phyloP scores from a whole-genome alignment of 2,329 filamentous ascomycete species.

The Raffaelea arxii region DNA sequence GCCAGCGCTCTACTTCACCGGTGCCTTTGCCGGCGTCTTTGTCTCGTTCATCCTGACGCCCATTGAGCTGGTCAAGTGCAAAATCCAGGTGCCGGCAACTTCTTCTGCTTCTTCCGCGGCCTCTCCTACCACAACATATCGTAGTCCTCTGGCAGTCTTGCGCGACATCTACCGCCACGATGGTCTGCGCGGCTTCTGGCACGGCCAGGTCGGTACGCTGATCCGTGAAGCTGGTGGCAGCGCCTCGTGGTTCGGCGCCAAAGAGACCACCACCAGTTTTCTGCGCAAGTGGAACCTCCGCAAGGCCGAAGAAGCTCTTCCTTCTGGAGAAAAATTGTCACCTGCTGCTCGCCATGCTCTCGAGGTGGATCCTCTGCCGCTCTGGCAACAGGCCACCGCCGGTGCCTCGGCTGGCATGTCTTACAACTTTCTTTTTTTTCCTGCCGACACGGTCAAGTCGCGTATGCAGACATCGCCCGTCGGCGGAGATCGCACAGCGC shows the following conservation, averaged over 20 bases:
- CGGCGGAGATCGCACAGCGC: conserved; percentile 34
- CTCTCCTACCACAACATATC: conserved; percentile 31
- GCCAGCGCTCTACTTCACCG: conserved; percentile 65
- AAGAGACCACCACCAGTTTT: conserved; percentile 66
- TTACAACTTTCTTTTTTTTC: conserved; percentile 97
- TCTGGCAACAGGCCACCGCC: conserved; percentile 81
- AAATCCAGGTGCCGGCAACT: conserved; percentile 67
- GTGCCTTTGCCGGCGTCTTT: conserved; percentile 77
- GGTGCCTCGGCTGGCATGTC: conserved; percentile 83
- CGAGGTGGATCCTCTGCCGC: conserved; percentile 48
- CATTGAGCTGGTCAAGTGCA: conserved; percentile 96
- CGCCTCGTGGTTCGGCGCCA: conserved; percentile 90
- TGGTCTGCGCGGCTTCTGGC: conserved; percentile 83
- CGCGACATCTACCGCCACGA: conserved; percentile 72
- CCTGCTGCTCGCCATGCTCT: conserved; percentile 14
- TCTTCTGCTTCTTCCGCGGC: conserved; percentile 38
- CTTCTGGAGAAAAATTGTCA: not conserved
- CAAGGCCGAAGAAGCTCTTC: conserved; percentile 22
- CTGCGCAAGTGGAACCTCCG: conserved; percentile 52
- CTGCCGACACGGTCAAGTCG: conserved; percentile 94
- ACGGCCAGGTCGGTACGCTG: conserved; percentile 85
- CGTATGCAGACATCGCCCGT: conserved; percentile 87
- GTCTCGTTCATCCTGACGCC: conserved; percentile 88
- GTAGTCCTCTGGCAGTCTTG: conserved; percentile 60
- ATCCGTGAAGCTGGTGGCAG: conserved; percentile 90